phyloP scores from a whole-genome alignment of 176 grass and related monocot genomes.

The Leersia perrieri region DNA sequence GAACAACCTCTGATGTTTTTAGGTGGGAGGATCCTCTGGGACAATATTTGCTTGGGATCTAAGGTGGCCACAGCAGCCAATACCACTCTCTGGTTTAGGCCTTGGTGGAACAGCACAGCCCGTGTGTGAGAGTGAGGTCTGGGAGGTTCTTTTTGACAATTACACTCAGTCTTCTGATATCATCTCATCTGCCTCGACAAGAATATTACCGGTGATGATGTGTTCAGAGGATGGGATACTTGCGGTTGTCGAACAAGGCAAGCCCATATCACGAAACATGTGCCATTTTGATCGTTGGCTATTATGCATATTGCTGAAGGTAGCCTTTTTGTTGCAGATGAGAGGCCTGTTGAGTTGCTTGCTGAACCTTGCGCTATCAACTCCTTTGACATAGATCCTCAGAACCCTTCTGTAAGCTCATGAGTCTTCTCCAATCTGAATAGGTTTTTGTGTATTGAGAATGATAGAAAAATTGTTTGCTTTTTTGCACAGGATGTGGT shows the following conservation, averaged over 20 bases:
- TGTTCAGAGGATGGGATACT: conserved; percentile 95
- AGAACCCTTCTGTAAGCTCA: conserved; percentile 80
- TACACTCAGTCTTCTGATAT: conserved; percentile 58
- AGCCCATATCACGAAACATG: background rate
- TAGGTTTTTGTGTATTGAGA: background rate
- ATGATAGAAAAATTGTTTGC: background rate
- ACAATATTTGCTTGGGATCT: conserved; percentile 89
- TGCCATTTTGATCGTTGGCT: background rate
- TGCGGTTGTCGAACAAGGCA: conserved; percentile 81
- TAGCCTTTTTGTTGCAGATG: conserved; percentile 45
- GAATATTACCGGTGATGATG: conserved; percentile 88
- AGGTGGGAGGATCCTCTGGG: conserved; percentile 87
- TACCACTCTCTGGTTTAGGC: conserved; percentile 58
- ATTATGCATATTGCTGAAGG: conserved; percentile 7
- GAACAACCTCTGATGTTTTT: conserved; percentile 28
- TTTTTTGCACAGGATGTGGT: conserved; percentile 69
- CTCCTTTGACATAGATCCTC: conserved; percentile 87
- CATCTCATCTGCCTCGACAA: conserved; percentile 50
- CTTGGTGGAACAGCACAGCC: conserved; percentile 37
- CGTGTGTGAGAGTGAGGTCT: conserved; percentile 70
- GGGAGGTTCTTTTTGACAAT: conserved; percentile 90
- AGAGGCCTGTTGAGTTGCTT: conserved; percentile 60
- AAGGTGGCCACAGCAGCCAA: conserved; percentile 64
- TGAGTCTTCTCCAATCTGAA: background rate
- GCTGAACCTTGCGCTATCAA: conserved; percentile 81